These are phyloP conservation scores for Metschnikowia picachoensis DNA, from an alignment of 805 yeast species.

Conservation along the genomic window DNA sequence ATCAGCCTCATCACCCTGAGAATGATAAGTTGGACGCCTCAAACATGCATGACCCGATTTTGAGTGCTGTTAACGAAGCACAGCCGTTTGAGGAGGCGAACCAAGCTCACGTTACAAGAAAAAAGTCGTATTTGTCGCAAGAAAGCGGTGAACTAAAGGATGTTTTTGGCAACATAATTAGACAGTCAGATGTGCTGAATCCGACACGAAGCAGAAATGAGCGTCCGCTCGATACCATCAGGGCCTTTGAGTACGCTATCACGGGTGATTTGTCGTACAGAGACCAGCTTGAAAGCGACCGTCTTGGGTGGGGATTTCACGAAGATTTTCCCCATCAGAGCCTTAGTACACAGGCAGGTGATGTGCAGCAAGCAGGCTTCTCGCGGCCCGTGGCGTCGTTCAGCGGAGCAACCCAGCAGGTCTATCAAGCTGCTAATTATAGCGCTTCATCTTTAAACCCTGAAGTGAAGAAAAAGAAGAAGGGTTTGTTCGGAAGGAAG, in stretches of 20 bases:
- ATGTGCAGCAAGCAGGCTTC: slow-evolving; percentile 29
- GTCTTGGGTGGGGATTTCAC: slow-evolving; percentile 86
- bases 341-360: slow-evolving; percentile 23
- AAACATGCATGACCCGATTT: slow-evolving; percentile 71
- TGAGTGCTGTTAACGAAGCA: slow-evolving; percentile 89
- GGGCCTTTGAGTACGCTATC: slow-evolving; percentile 89
- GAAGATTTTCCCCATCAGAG: slow-evolving; percentile 62
- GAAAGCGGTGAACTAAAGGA: slow-evolving; percentile 63
- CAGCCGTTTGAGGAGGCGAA: slow-evolving; percentile 83
- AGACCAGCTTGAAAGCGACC: slow-evolving; percentile 74
- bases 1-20: slow-evolving; percentile 44
- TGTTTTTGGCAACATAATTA: slow-evolving; percentile 80
- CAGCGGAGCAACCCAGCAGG: slow-evolving; percentile 38
- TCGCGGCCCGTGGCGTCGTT: slow-evolving; percentile 35
- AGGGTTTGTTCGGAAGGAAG: slow-evolving; percentile 73
- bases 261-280: slow-evolving; percentile 81
- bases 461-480: slow-evolving; percentile 63
- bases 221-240: slow-evolving; percentile 93
- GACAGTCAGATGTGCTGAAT: slow-evolving; percentile 80
- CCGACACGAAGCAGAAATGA: slow-evolving; percentile 94
- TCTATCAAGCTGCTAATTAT: slow-evolving; percentile 56
- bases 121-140: slow-evolving; percentile 42
- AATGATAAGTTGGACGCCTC: slow-evolving; percentile 26
- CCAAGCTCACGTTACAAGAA: slow-evolving; percentile 36
- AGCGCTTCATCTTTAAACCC: slow-evolving; percentile 45